Evolutionary conservation across 139 green algal species (phyloP), one percentile per base, ranked within the genome.

Genomic region (Parachlorella kessleri): DNA sequence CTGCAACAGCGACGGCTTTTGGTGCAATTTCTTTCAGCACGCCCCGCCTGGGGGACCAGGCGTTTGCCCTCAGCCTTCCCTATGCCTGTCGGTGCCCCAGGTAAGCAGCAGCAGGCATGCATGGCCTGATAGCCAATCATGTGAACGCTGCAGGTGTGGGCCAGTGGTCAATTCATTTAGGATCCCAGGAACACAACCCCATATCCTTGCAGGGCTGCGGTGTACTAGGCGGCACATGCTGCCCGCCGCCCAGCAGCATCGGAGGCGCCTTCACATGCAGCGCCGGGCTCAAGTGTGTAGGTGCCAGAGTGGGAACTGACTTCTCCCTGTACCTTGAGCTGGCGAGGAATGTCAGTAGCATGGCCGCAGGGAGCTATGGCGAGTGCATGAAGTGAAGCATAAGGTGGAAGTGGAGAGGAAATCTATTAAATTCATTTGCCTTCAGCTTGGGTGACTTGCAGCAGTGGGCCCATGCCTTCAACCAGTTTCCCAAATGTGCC

Each of bases 171-270:
- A 21, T 8, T 21, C 66, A 72, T 4, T 14, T 72, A 33, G 4
- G 14, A 10, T 21, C 65, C 30, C 8, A 53, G n/a, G 30, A 41
- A 70, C 6, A 24, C 21, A 23, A 6, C 33, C 36, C 4, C 35
- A 35, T 72, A 1, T 39, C n/a, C 8, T 30, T 40, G 40, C 70
- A 75, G 70, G 41, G 30, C 9, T 75, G 70, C 30, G 70, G 70
- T 30, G 33, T n/a, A 3, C 28, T 40, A 42, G 41, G 41, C 10
- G 32, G 41, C 14, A 39, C 41, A 21, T 75, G 70, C 70, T 75
- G 70, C 40, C 70, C 70, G 40, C 70, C 70, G 21, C 23, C 70
- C 3, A 64, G 38, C 0, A 39, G n/a, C 6, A 42, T 39, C n/a
- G 70, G 38, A 14, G 70, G 70, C 41, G 41, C 30, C 41, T 75